Conservation (phyloP, 495 filamentous ascomycete species). For the Aspergillus baeticus region DNA sequence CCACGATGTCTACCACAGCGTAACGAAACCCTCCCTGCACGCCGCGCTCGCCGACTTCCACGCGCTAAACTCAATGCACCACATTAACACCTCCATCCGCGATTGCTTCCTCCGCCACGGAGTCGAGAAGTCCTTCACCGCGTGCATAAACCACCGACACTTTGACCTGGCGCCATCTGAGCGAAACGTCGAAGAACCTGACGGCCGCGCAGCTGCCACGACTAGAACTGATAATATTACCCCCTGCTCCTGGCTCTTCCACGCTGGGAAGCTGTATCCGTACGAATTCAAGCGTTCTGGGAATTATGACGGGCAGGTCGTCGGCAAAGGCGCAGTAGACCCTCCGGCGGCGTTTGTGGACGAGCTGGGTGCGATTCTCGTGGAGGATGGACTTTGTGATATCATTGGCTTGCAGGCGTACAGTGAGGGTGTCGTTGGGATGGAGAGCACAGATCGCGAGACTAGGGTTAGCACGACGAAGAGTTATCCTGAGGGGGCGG, state of each 20-base stretch:
- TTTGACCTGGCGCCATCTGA: neutral
- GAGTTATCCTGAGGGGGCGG: neutral
- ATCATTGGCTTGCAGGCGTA: slow-evolving; percentile 5
- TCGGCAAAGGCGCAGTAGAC: neutral
- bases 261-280: neutral
- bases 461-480: slow-evolving; percentile 1
- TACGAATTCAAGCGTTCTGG: neutral
- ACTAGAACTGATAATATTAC: neutral
- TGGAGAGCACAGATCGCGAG: slow-evolving; percentile 2
- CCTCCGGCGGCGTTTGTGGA: neutral
- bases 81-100: neutral
- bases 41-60: neutral
- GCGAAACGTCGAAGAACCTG: slow-evolving; percentile 3
- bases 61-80: neutral
- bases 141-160: slow-evolving; percentile 6
- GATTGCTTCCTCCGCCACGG: neutral
- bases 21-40: neutral
- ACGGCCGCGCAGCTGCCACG: neutral
- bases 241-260: slow-evolving; percentile 2
- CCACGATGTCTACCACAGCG: neutral
- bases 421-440: slow-evolving; percentile 1
- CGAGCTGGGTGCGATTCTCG: neutral
- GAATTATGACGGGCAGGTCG: no score
- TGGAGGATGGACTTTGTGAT: neutral
- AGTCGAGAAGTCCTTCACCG: slow-evolving; percentile 1